A percentile compares a stretch with the other conserved stretches of the same genome.
phyloP scores from a whole-genome alignment of 2,329 filamentous ascomycete genomes.

The Neodidymelliopsis sp. region DNA sequence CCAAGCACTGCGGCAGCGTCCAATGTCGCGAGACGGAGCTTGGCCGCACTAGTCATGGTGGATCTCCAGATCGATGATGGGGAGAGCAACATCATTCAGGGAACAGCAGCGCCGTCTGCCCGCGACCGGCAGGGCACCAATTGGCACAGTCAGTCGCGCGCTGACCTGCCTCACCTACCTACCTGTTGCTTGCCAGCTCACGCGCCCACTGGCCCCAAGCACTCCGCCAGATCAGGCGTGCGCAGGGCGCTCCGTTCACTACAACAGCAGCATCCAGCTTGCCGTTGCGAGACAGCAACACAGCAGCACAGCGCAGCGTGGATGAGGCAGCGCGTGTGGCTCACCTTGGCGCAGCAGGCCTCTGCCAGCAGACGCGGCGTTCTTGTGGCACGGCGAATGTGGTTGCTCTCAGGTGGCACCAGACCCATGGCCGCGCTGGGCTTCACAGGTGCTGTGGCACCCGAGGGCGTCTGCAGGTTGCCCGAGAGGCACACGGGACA shows the following conservation, averaged over 20 bases:
- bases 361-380: neutral
- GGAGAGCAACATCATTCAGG: slow-evolving; percentile 5
- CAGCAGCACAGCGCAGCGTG: neutral
- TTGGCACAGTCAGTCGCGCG: neutral
- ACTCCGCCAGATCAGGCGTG: neutral
- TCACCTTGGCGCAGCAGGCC: neutral
- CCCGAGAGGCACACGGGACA: slow-evolving; percentile 10
- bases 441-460: slow-evolving; percentile 3
- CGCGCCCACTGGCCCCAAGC: slow-evolving; percentile 5
- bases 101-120: slow-evolving; percentile 9
- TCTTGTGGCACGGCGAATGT: neutral
- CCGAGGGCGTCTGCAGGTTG: slow-evolving; percentile 9
- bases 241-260: slow-evolving; percentile 2
- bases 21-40: slow-evolving; percentile 9
- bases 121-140: slow-evolving; percentile 14
- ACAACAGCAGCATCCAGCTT: neutral
- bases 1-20: slow-evolving; percentile 1
- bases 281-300: slow-evolving; percentile 1
- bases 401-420: neutral
- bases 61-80: slow-evolving; percentile 14
- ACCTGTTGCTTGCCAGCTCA: slow-evolving; percentile 18
- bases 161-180: too few relatives aligned
- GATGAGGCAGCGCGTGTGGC: neutral
- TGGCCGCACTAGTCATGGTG: slow-evolving; percentile 18
- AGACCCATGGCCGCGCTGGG: neutral